Evolutionary conservation across 148 eudicot species (phyloP).

Genomic region (Vaccinium myrtillus): DNA sequence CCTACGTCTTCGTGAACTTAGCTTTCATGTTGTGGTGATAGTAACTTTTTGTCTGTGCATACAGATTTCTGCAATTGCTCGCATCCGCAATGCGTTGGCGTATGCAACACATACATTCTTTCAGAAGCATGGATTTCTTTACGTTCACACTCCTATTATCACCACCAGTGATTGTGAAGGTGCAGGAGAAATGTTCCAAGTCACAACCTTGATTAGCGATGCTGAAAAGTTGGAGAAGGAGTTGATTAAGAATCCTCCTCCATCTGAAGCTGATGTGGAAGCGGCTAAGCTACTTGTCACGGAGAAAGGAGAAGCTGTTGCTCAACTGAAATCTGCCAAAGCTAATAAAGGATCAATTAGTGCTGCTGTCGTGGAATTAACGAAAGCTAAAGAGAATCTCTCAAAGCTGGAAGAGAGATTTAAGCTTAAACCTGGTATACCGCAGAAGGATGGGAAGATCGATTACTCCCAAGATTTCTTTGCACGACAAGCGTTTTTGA

Average conservation of each 20-base stretch:
- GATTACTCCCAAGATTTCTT: slow-evolving; percentile 87
- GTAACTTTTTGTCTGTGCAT: not conserved
- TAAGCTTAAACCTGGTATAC: slow-evolving; percentile 73
- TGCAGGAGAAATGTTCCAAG: slow-evolving; percentile 99
- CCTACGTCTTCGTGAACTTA: not conserved
- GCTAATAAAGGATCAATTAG: slow-evolving; percentile 61
- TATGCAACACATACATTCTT: slow-evolving; percentile 93
- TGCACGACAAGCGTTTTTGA: slow-evolving; percentile 95
- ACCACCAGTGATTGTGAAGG: slow-evolving; percentile 99
- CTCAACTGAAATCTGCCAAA: slow-evolving; percentile 64
- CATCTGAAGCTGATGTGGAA: slow-evolving; percentile 67
- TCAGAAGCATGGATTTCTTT: slow-evolving; percentile 71
- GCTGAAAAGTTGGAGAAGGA: slow-evolving; percentile 82
- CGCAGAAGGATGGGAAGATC: slow-evolving; percentile 84
- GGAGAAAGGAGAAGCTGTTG: slow-evolving; percentile 67
- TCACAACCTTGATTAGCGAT: slow-evolving; percentile 75
- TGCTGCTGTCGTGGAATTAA: slow-evolving; percentile 65
- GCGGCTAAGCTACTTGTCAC: slow-evolving; percentile 56
- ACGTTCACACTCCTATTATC: slow-evolving; percentile 85
- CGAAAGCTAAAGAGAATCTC: slow-evolving; percentile 64
- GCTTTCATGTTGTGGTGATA: no score
- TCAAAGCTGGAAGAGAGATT: slow-evolving; percentile 61
- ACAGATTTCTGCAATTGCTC: slow-evolving; percentile 83
- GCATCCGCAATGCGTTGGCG: slow-evolving; percentile 87
- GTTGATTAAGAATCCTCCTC: slow-evolving; percentile 67